These are phyloP conservation scores for Aureobasidium sp. DNA, from an alignment of 2,329 filamentous ascomycete species.

Conservation along the genomic window DNA sequence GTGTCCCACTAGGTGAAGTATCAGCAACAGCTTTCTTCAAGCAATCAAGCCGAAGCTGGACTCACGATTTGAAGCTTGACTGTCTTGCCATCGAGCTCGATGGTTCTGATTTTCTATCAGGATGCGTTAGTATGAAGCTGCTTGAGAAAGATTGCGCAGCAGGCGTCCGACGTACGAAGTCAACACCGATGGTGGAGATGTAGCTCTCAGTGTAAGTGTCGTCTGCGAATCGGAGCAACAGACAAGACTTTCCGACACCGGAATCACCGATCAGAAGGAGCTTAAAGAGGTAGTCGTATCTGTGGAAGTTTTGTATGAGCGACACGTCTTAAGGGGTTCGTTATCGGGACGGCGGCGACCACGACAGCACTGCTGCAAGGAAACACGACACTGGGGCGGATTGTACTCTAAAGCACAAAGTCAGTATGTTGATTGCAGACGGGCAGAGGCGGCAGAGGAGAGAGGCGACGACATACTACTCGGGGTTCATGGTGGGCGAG, in stretches of 20 bases:
- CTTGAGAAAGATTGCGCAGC: background rate
- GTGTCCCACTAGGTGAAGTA: constrained; percentile 77
- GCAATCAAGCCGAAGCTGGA: constrained; percentile 19
- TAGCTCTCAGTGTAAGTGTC: constrained; percentile 99
- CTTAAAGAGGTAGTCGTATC: constrained; percentile 99
- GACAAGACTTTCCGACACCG: constrained; percentile 98
- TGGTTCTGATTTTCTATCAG: constrained; percentile 93
- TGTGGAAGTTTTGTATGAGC: constrained; percentile 33
- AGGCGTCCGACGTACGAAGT: constrained; percentile 66
- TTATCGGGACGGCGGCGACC: background rate
- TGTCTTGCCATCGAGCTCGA: constrained; percentile 98
- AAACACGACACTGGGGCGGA: background rate
- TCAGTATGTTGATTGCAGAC: background rate
- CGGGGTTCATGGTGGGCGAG: constrained; percentile 70
- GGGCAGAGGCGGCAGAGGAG: constrained; percentile 16
- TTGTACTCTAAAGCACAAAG: background rate
- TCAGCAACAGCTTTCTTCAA: constrained; percentile 11
- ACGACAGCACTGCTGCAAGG: background rate
- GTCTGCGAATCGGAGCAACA: constrained; percentile 95
- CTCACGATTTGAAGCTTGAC: constrained; percentile 98
- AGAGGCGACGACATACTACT: constrained; percentile 61
- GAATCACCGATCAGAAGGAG: constrained; percentile 99
- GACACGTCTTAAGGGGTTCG: constrained; percentile 6
- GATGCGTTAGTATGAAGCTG: constrained; percentile 26
- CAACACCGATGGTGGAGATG: constrained; percentile 98